Conservation (phyloP, 2,329 filamentous ascomycete genomes). For the Pyrenophora graminea region DNA sequence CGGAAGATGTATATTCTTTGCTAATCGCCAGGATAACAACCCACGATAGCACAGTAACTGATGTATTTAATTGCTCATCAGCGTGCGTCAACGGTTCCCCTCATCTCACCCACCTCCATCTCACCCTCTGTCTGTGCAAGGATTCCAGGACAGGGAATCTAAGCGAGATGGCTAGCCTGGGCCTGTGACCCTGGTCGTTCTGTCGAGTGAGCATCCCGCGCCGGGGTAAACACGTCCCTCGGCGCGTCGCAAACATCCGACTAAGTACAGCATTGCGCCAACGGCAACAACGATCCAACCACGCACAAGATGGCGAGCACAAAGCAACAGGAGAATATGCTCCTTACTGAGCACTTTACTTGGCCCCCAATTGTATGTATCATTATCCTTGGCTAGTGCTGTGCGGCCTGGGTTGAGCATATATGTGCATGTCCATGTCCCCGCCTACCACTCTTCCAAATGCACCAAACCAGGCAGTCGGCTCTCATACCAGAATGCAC, state of each 20-base stretch:
- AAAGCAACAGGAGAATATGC: slow-evolving; percentile 57
- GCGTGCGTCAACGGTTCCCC: background rate
- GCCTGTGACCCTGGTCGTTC: slow-evolving; percentile 7
- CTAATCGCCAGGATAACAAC: no score
- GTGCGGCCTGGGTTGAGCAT: no score
- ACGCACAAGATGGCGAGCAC: slow-evolving; percentile 46
- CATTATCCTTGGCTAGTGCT: background rate
- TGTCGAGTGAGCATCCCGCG: slow-evolving; percentile 16
- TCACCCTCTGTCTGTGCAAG: background rate
- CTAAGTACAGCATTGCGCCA: slow-evolving; percentile 14
- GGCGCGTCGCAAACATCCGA: slow-evolving; percentile 28
- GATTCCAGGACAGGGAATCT: background rate
- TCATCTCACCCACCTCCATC: background rate
- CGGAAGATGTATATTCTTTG: background rate
- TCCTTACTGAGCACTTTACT: slow-evolving; percentile 93
- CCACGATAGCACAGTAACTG: no score
- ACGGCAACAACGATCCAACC: slow-evolving; percentile 1
- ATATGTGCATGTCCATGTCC: background rate
- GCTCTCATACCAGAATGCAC: no score
- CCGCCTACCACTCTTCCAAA: slow-evolving; percentile 6
- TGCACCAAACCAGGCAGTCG: no score
- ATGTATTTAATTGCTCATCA: background rate
- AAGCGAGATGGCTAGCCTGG: slow-evolving; percentile 12
- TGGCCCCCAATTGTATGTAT: slow-evolving; percentile 83
- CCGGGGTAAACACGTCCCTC: slow-evolving; percentile 26